Evolutionary conservation across 2,329 filamentous ascomycete genomes (phyloP).

Genomic region (Xylaria sp.): DNA sequence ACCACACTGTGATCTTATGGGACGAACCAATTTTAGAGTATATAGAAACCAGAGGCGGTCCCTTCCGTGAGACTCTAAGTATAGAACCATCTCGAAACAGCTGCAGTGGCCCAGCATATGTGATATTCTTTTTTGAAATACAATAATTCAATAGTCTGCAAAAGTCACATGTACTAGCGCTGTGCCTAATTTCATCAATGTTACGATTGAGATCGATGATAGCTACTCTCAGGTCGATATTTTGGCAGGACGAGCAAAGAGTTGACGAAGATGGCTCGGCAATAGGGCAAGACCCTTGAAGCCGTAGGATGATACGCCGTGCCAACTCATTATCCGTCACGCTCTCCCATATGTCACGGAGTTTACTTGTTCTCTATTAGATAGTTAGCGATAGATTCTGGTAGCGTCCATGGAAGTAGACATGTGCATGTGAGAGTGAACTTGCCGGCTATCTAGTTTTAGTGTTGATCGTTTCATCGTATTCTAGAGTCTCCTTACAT

Average conservation of each 20-base stretch:
- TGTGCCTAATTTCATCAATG: background rate
- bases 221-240: background rate
- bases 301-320: too few species aligned
- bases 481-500: too few species aligned
- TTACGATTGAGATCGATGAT: constrained; percentile 9
- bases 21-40: constrained; percentile 3
- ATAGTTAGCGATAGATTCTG: background rate
- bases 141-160: constrained; percentile 5
- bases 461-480: too few species aligned
- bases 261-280: too few species aligned
- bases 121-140: background rate
- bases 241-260: constrained; percentile 1
- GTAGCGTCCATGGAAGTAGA: too few species aligned
- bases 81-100: constrained; percentile 9
- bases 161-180: background rate
- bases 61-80: background rate
- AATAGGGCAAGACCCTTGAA: too few species aligned
- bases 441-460: too few species aligned
- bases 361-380: constrained; percentile 2
- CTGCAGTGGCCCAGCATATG: background rate
- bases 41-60: constrained; percentile 2
- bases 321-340: constrained; percentile 15
- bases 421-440: too few species aligned
- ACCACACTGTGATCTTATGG: too few species aligned
- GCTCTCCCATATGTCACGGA: constrained; percentile 15